Base-by-base conservation (phyloP, 1,284 basidiomycete species). In the Jaminaea rosea region DNA sequence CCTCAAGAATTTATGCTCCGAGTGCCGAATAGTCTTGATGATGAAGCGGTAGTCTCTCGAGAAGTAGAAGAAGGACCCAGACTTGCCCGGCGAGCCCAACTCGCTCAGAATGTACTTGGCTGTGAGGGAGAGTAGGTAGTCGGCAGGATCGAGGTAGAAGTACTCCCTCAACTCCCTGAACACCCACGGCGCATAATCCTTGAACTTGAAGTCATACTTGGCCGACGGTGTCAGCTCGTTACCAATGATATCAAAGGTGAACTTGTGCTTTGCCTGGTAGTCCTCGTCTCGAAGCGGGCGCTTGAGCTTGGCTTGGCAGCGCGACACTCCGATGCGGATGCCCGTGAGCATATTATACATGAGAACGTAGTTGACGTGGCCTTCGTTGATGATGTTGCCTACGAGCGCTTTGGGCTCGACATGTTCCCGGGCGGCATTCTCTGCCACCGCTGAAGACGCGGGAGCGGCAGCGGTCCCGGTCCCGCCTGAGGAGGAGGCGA, bases 261-360 rank as follows among this genome's bases (percentile, higher is more conserved):
- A 97, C 76, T 98, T 98, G 78, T 97, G 91, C 53, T 83, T 80
- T 23, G 92, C 88, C 2, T 78, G 79, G 67, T 91, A 98, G 75
- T 98, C 93, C 32, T 87, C 87, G 41, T 84, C 81, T 8, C 85
- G 87, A 29, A 98, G 77, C 1, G 84, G 81, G 51, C 89, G 81
- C 75, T 85, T 85, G 19, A 90, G 84, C 78, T 97, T 98, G 45
- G 92, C 93, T 75, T 94, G 89, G 78, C 88, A 96, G 60, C 93
- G 80, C 44, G 93, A 97, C 4, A 96, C 87, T 47, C 86, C 92
- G 63, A 92, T 92, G 28, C 93, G 84, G 60, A 98, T 97, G 4
- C 93, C 93, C 3, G 93, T 98, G 66, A 98, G 80, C 93, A 98
- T 98, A 79, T 98, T 97, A 79, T 97, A 98, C 93, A 97, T 97